Evolutionary conservation across 1,284 basidiomycete species (phyloP).

Genomic region (Fistulinella cinereoalba): DNA sequence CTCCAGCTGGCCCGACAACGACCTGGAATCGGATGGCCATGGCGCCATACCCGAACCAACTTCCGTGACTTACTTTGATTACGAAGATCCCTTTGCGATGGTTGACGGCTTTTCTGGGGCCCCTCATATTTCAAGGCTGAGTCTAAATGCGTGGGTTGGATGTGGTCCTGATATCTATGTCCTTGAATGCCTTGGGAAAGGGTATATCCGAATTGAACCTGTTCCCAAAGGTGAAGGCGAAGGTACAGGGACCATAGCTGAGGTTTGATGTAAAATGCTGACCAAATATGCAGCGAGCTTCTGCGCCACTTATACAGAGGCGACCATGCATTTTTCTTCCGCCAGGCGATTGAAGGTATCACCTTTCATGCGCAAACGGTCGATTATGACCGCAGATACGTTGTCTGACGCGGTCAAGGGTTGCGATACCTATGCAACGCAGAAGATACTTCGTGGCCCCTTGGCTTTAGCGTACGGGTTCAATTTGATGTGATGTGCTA

Average conservation of each 20-base stretch:
- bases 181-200: conserved; percentile 75
- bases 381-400: conserved; percentile 51
- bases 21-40: conserved; percentile 19
- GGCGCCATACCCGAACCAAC: conserved; percentile 53
- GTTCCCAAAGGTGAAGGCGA: conserved; percentile 37
- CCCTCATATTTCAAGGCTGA: conserved; percentile 51
- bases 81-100: conserved; percentile 75
- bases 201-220: conserved; percentile 70
- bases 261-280: not conserved
- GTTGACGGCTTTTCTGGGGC: conserved; percentile 51
- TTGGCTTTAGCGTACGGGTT: conserved; percentile 45
- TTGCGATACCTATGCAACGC: conserved; percentile 63
- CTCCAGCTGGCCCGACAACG: conserved; percentile 9
- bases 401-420: conserved; percentile 61
- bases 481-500: conserved; percentile 1
- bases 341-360: conserved; percentile 48
- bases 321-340: conserved; percentile 45
- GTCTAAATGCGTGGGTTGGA: conserved; percentile 73
- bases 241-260: not conserved
- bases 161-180: conserved; percentile 77
- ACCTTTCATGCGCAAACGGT: conserved; percentile 53
- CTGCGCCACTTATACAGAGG: conserved; percentile 54
- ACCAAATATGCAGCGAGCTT: conserved; percentile 34
- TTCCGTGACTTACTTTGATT: conserved; percentile 77
- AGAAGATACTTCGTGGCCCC: conserved; percentile 51